Conservation (phyloP, 2,329 filamentous ascomycete species). For the Verticillium dahliae region DNA sequence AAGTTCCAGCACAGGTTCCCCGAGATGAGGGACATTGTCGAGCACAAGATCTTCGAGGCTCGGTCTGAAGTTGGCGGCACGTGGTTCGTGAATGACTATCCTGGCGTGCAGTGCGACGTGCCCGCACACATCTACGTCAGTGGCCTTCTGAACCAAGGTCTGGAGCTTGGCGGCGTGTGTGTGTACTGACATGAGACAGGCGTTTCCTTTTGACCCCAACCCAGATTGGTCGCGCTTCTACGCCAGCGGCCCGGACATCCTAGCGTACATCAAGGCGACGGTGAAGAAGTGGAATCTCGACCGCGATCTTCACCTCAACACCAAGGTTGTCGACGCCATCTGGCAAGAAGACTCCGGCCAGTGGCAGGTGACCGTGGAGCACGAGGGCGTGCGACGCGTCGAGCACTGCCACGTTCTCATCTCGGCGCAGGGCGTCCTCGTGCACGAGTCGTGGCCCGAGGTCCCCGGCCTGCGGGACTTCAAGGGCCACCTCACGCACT, state of each 20-base stretch:
- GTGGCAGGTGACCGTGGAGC: conserved; percentile 13
- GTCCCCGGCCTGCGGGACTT: conserved; percentile 36
- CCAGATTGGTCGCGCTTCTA: conserved; percentile 53
- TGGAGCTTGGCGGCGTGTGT: conserved; percentile 3
- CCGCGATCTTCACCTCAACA: conserved; percentile 27
- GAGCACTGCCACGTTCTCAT: conserved; percentile 10
- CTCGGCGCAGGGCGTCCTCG: conserved; percentile 7
- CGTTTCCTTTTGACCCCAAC: conserved; percentile 49
- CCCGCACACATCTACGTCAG: conserved; percentile 11
- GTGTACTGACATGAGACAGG: conserved; percentile 6
- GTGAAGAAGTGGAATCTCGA: conserved; percentile 36
- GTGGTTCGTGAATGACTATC: conserved; percentile 25
- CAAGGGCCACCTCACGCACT: conserved; percentile 26
- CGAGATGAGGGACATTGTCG: conserved; percentile 13
- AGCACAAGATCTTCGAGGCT: conserved; percentile 22
- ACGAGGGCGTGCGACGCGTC: neutral
- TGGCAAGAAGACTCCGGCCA: conserved; percentile 17
- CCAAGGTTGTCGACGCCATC: conserved; percentile 22
- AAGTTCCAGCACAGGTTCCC: conserved; percentile 26
- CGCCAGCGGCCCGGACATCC: conserved; percentile 49
- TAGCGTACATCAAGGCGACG: conserved; percentile 40
- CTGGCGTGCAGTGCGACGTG: conserved; percentile 19
- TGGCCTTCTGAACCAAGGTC: conserved; percentile 3
- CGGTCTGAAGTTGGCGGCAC: conserved; percentile 14
- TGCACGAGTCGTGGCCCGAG: conserved; percentile 34